Base-by-base conservation (phyloP, 306 rosid species). In the Hippophae tibetana region DNA sequence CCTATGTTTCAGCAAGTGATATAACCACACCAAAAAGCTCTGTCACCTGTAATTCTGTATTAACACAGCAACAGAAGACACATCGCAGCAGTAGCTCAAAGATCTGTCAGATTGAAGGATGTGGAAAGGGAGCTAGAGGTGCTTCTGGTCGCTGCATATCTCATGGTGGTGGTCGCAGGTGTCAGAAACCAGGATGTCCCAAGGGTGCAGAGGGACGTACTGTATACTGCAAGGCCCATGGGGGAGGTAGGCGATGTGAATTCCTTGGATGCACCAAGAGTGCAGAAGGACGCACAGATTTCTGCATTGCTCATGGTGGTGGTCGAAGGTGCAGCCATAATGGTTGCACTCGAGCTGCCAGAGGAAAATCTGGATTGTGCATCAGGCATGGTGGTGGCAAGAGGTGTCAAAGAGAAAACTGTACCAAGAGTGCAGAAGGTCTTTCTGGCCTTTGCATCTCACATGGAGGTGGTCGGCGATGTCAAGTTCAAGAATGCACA, bases 141-240 rank as follows among this genome's bases (percentile, higher is more conserved):
- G 93, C 97, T 62, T 89, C 97, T 52, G 95, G 97, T 43, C 87
- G 86, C 58, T 89, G 97, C 66, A 89, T 89, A 58, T 89, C 97
- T 42, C 97, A 89, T 63, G 97, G 97, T 62, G 97, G 97, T 42
- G 97, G 97, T 62, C 75, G 97, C 62, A 84, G 97, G 76, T 89
- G 97, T 70, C 95, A 89, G 66, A 86, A 77, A 78, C 74, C 69
- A 65, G 97, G 95, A n/a, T 89, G 97, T 77, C 89, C 80, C 76
- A 89, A 89, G 68, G 97, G 97, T 54, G 95, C 97, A 1, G 97
- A 89, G 80, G 97, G 97, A 54, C 87, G 97, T 10, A 89, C 97
- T 6, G 97, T 82, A 59, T 89, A 86, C 72, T 89, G 97, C 76
- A 89, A 89, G 84, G 97, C 97, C 67, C 97, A 89, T 62, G 97